Conservation (phyloP, 1,139 yeast genomes). For the Taphrina pruni region DNA sequence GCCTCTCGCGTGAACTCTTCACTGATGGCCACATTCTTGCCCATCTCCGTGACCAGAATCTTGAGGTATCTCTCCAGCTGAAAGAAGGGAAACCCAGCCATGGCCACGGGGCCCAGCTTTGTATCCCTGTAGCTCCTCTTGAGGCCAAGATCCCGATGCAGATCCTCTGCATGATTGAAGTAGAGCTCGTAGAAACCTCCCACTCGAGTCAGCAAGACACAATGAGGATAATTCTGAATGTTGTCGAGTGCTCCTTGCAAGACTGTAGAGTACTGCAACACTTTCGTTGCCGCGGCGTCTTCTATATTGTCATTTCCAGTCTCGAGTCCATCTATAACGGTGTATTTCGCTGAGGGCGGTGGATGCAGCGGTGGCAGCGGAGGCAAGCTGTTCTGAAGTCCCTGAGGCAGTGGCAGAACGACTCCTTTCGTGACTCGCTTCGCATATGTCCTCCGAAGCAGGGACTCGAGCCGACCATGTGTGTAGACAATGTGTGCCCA, state of each 20-base stretch:
- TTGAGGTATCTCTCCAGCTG: constrained; percentile 77
- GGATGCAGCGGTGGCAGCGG: constrained; percentile 9
- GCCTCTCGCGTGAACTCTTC: constrained; percentile 57
- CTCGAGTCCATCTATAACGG: neutral
- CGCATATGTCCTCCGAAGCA: constrained; percentile 18
- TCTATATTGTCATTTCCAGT: neutral
- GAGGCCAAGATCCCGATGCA: constrained; percentile 73
- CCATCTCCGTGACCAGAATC: constrained; percentile 70
- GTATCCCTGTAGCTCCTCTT: constrained; percentile 59
- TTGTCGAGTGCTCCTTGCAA: constrained; percentile 35
- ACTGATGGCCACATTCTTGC: constrained; percentile 75
- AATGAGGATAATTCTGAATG: constrained; percentile 58
- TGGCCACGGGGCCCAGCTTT: constrained; percentile 63
- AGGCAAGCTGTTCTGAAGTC: constrained; percentile 27
- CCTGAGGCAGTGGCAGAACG: constrained; percentile 17
- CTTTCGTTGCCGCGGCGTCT: neutral
- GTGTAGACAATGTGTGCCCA: no score
- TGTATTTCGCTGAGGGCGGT: neutral
- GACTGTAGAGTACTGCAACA: constrained; percentile 32
- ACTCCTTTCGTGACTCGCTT: constrained; percentile 33
- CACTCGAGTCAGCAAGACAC: constrained; percentile 84
- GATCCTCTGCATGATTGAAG: constrained; percentile 80
- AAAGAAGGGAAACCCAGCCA: constrained; percentile 87
- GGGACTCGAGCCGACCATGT: no score
- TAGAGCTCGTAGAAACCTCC: constrained; percentile 79